Evolutionary conservation across 345 rosid species (phyloP).

Genomic region (Corchorus capsularis): DNA sequence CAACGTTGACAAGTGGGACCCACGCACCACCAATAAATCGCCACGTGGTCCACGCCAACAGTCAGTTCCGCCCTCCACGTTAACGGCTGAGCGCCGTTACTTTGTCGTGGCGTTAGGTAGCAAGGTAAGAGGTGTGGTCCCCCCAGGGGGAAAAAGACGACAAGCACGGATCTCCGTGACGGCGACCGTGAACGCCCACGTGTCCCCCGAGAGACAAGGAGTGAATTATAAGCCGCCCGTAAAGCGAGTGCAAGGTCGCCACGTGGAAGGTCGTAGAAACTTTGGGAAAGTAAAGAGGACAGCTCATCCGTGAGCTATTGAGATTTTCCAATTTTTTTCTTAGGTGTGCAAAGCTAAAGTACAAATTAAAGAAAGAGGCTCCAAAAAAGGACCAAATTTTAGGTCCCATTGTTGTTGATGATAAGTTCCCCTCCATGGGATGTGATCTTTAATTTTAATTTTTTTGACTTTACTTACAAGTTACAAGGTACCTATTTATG

Average conservation of each 20-base stretch:
- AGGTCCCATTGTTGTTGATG: too few relatives aligned
- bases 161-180: constrained; percentile 44
- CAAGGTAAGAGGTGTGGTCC: constrained; percentile 25
- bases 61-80: not conserved
- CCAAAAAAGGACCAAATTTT: too few relatives aligned
- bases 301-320: constrained; percentile 18
- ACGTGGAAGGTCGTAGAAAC: constrained; percentile 23
- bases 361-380: too few relatives aligned
- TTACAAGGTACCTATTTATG: too few relatives aligned
- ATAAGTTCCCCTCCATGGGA: too few relatives aligned
- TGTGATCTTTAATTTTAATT: too few relatives aligned
- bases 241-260: constrained; percentile 6
- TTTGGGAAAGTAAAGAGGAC: constrained; percentile 33
- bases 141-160: constrained; percentile 3
- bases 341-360: too few relatives aligned
- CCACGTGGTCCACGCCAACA: constrained; percentile 35
- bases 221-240: constrained; percentile 5
- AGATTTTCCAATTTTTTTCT: too few relatives aligned
- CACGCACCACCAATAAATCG: constrained; percentile 1
- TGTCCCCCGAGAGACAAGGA: constrained; percentile 22
- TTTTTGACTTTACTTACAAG: too few relatives aligned
- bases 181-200: constrained; percentile 31
- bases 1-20: constrained; percentile 16
- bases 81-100: constrained; percentile 32
- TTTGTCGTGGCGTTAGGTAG: constrained; percentile 50